Base-by-base conservation (phyloP, 805 yeast genomes). In the Myxozyma udenii region DNA sequence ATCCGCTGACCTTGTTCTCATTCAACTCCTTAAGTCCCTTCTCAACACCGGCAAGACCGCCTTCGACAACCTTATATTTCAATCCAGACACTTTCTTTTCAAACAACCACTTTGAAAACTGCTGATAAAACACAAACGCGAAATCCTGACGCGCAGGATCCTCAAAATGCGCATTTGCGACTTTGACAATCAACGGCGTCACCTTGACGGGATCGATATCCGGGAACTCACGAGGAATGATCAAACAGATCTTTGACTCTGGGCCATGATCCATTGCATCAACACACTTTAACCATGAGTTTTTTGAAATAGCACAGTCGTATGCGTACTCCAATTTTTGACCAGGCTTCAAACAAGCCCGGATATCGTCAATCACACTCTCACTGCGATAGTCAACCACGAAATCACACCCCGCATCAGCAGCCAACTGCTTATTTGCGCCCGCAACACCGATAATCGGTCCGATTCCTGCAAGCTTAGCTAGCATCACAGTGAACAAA, bases 391-490 rank as follows among this genome's bases (percentile, higher is more conserved):
- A 53, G 28, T 53, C 58, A 37, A 53, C 50, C 22, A 53, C 51
- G 24, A 9, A 42, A 26, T 53, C 58, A 30, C 41, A 42, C 12
- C 58, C 58, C 11, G 35, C 36, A 5, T 50, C 49, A 14, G 32
- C 18, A 7, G 58, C 58, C 19, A 41, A 16, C 11, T 53, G 46
- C 26, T 21, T 21, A 19, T 48, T n/a, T 21, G 39, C 19, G 12
- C 58, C 58, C 3, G 58, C 58, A 23, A 53, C 58, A 18, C 53
- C 58, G 30, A 53, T 53, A 44, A 53, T 47, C 14, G 58, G 58
- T 14, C 47, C 44, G 35, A 53, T 53, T n/a, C 50, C 50, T 12
- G 58, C 58, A 11, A 50, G 43, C 44, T 53, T 53, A 21, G 58
- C 58, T 6, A 50, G 44, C 33, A 50, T 52, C 28, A 53, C 23